These are phyloP conservation scores for Pleurotus giganteus DNA, from an alignment of 768 basidiomycete species.

Conservation along the genomic window DNA sequence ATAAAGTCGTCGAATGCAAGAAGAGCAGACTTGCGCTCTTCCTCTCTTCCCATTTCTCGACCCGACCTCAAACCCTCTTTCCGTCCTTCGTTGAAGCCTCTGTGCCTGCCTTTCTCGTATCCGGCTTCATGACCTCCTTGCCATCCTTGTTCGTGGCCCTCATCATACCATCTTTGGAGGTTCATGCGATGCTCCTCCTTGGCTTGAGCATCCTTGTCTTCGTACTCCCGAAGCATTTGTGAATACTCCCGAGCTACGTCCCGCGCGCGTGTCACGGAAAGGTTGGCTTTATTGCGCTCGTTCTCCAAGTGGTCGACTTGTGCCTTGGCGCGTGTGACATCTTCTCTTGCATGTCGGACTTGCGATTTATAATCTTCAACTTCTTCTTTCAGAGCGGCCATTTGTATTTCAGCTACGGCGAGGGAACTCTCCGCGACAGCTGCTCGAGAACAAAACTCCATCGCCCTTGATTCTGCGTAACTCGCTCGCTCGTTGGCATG, in stretches of 20 bases:
- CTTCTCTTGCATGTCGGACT: slow-evolving; percentile 44
- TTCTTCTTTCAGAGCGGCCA: slow-evolving; percentile 33
- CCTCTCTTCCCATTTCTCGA: slow-evolving; percentile 38
- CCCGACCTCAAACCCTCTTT: slow-evolving; percentile 42
- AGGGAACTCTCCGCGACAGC: slow-evolving; percentile 40
- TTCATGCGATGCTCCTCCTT: slow-evolving; percentile 40
- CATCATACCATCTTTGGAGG: slow-evolving; percentile 42
- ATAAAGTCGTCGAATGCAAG: slow-evolving; percentile 60
- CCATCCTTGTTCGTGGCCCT: slow-evolving; percentile 43
- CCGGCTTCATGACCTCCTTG: slow-evolving; percentile 47
- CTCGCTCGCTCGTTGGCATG: slow-evolving; percentile 49
- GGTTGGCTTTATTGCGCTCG: slow-evolving; percentile 40
- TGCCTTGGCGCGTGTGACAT: slow-evolving; percentile 30
- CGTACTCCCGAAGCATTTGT: slow-evolving; percentile 39
- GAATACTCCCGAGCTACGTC: slow-evolving; percentile 43
- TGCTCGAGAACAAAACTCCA: slow-evolving; percentile 35
- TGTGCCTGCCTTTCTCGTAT: slow-evolving; percentile 37
- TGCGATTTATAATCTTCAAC: slow-evolving; percentile 43
- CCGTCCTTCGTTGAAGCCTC: slow-evolving; percentile 25
- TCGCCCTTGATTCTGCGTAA: slow-evolving; percentile 46
- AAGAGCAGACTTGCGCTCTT: slow-evolving; percentile 52
- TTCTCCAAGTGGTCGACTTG: slow-evolving; percentile 34
- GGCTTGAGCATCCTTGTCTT: slow-evolving; percentile 39
- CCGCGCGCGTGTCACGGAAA: slow-evolving; percentile 38
- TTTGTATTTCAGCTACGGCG: slow-evolving; percentile 30